Evolutionary conservation across 768 basidiomycete species (phyloP).

Genomic region (Termitomyces sp.): DNA sequence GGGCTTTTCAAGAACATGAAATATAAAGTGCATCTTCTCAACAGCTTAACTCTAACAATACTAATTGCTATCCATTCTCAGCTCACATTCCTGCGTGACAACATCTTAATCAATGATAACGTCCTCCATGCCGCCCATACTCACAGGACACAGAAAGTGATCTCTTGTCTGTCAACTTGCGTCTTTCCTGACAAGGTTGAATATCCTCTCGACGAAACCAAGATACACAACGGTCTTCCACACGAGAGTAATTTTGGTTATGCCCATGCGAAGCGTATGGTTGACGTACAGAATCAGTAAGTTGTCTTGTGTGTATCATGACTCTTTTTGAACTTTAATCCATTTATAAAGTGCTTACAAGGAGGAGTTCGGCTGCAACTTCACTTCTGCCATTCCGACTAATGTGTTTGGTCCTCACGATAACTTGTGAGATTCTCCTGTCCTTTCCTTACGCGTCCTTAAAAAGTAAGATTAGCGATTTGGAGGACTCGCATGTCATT

Average conservation of each 20-base stretch:
- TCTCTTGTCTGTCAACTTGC: conserved; percentile 95
- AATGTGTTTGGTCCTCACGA: conserved; percentile 96
- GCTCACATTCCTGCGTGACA: conserved; percentile 92
- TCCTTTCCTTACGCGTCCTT: neutral
- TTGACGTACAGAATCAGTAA: conserved; percentile 93
- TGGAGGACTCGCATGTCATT: conserved; percentile 91
- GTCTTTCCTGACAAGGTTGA: conserved; percentile 95
- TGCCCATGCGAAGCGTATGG: conserved; percentile 92
- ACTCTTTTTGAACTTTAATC: neutral
- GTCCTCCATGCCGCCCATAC: conserved; percentile 74
- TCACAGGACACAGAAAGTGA: conserved; percentile 64
- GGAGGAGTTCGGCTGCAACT: conserved; percentile 91
- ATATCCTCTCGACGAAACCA: conserved; percentile 89
- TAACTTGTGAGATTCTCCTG: conserved; percentile 61
- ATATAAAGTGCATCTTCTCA: conserved; percentile 58
- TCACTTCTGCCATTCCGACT: conserved; percentile 95
- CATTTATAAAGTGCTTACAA: conserved; percentile 74
- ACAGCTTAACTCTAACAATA: neutral
- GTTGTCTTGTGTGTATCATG: conserved; percentile 15
- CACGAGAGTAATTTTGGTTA: conserved; percentile 97
- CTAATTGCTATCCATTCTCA: conserved; percentile 17
- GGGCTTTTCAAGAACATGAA: conserved; percentile 96
- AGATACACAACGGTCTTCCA: conserved; percentile 89
- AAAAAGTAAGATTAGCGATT: conserved; percentile 48
- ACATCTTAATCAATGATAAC: conserved; percentile 93